Conservation (phyloP, 805 yeast genomes). For the Kazachstania martiniae region DNA sequence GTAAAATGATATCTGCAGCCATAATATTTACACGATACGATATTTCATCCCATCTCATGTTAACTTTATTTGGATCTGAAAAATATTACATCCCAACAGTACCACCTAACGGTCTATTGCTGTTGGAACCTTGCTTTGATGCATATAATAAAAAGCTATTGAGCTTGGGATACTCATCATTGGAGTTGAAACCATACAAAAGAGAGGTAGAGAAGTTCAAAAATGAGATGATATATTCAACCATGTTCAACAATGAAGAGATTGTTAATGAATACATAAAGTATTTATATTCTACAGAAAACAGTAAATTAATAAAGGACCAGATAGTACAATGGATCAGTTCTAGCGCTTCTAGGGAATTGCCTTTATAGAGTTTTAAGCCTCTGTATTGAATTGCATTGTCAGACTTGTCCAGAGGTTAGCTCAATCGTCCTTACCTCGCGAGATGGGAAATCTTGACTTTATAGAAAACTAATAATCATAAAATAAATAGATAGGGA, state of each 20-base stretch:
- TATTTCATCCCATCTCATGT: constrained; percentile 54
- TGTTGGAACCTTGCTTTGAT: constrained; percentile 78
- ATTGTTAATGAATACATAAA: constrained; percentile 35
- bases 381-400: no score
- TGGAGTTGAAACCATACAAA: constrained; percentile 53
- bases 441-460: no score
- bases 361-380: no score
- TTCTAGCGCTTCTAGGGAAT: no score
- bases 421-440: no score
- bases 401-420: no score
- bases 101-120: constrained; percentile 75
- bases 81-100: constrained; percentile 78
- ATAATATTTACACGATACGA: constrained; percentile 67
- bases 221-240: constrained; percentile 73
- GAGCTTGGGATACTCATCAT: constrained; percentile 42
- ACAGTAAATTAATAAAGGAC: no score
- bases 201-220: constrained; percentile 72
- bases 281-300: no score
- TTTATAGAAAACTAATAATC: no score
- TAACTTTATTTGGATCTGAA: constrained; percentile 53
- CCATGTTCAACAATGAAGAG: constrained; percentile 76
- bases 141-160: constrained; percentile 56
- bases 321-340: no score
- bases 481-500: no score
- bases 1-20: constrained; percentile 91